Evolutionary conservation across 2,329 filamentous ascomycete species (phyloP).

Genomic region (Blastomyces percursus): DNA sequence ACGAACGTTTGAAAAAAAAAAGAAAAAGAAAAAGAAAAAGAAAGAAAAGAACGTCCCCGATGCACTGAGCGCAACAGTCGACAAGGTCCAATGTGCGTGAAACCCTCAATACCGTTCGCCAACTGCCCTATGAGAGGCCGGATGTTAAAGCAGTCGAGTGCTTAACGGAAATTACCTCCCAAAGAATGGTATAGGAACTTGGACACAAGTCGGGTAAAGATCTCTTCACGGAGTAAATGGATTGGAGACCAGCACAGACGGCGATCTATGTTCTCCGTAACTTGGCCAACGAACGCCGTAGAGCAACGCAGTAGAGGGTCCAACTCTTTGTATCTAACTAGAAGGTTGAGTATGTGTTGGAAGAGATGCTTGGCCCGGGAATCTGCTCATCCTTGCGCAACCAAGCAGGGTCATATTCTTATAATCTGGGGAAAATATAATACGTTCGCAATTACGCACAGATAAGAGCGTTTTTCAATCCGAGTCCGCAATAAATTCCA

Average conservation of each 20-base stretch:
- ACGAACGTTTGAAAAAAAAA: conserved; percentile 46
- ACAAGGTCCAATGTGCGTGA: conserved; percentile 66
- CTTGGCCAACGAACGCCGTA: background rate
- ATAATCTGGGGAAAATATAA: background rate
- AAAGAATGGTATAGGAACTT: conserved; percentile 53
- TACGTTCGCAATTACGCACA: background rate
- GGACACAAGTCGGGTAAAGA: conserved; percentile 46
- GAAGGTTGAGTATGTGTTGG: background rate
- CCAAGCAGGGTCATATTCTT: too few relatives aligned
- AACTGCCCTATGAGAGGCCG: conserved; percentile 56
- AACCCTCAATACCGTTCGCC: conserved; percentile 56
- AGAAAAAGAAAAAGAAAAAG: conserved; percentile 55
- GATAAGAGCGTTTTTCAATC: background rate
- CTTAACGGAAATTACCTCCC: conserved; percentile 56
- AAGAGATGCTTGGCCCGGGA: background rate
- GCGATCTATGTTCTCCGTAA: background rate
- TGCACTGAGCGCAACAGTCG: conserved; percentile 56
- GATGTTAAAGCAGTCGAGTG: conserved; percentile 49
- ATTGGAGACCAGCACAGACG: too few relatives aligned
- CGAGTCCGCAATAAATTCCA: background rate
- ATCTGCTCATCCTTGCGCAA: conserved; percentile 5
- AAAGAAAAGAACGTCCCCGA: conserved; percentile 55
- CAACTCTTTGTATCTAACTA: background rate
- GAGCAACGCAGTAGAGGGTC: background rate
- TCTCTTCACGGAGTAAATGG: conserved; percentile 55